phyloP scores from a whole-genome alignment of 768 basidiomycete genomes.

The Phaeolepiota aurea region DNA sequence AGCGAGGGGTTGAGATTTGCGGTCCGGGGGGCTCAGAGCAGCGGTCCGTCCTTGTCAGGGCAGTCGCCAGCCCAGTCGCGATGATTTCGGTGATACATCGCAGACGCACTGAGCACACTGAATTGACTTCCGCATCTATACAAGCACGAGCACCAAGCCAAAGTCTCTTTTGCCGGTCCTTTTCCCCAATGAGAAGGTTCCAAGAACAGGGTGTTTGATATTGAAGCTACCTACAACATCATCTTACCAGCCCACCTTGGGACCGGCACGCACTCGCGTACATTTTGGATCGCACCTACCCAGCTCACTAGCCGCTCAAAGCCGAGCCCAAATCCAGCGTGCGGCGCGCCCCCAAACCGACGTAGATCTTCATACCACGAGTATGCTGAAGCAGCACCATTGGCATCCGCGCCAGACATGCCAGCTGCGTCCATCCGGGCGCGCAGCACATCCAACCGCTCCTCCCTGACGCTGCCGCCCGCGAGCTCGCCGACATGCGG shows the following conservation, averaged over 20 bases:
- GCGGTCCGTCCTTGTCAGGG: too few species aligned
- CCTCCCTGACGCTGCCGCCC: slow-evolving; percentile 88
- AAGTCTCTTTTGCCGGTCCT: too few species aligned
- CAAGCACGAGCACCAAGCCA: too few species aligned
- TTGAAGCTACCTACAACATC: slow-evolving; percentile 56
- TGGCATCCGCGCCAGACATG: slow-evolving; percentile 18
- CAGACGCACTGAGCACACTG: too few species aligned
- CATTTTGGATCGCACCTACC: slow-evolving; percentile 81
- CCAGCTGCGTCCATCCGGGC: slow-evolving; percentile 36
- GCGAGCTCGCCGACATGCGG: slow-evolving; percentile 84
- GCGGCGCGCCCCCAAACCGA: slow-evolving; percentile 79
- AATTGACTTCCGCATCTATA: too few species aligned
- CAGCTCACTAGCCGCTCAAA: slow-evolving; percentile 88
- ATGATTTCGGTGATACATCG: too few species aligned
- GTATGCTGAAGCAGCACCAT: slow-evolving; percentile 32
- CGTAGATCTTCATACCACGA: slow-evolving; percentile 82
- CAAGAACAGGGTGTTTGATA: too few species aligned
- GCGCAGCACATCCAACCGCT: slow-evolving; percentile 47
- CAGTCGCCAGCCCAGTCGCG: too few species aligned
- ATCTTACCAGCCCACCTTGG: slow-evolving; percentile 83
- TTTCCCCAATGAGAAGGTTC: too few species aligned
- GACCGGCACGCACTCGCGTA: slow-evolving; percentile 90
- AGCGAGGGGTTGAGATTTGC: too few species aligned
- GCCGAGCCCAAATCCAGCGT: slow-evolving; percentile 94
- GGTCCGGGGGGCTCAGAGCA: too few species aligned